Conservation (phyloP, 768 basidiomycete genomes). For the Dentipellis fragilis region DNA sequence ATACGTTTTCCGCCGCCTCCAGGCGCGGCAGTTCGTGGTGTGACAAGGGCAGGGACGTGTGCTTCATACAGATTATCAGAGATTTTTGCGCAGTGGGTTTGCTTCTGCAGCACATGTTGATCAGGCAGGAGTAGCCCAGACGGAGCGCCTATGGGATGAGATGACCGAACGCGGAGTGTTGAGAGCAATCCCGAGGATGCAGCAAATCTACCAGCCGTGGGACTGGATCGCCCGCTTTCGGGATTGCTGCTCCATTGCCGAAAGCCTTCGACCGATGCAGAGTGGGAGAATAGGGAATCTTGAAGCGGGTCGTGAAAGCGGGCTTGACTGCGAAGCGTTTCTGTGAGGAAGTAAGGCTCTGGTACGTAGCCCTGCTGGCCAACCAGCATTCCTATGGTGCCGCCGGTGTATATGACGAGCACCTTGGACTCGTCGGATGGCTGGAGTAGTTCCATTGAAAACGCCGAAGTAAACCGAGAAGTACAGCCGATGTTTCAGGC, state of each 20-base stretch:
- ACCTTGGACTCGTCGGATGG: conserved; percentile 65
- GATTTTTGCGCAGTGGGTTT: conserved; percentile 33
- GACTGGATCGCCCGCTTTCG: conserved; percentile 42
- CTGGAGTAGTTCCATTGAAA: conserved; percentile 35
- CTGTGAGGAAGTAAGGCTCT: conserved; percentile 81
- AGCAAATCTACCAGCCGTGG: conserved; percentile 13
- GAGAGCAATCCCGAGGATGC: conserved; percentile 25
- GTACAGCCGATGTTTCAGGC: not conserved
- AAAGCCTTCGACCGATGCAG: conserved; percentile 70
- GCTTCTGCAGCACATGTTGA: conserved; percentile 11
- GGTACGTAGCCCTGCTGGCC: conserved; percentile 71
- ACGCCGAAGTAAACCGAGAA: not conserved
- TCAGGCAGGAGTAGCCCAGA: conserved; percentile 23
- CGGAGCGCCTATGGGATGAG: conserved; percentile 50
- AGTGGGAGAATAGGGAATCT: conserved; percentile 78
- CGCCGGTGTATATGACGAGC: conserved; percentile 85
- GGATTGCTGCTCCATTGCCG: conserved; percentile 53
- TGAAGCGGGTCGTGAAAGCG: conserved; percentile 89
- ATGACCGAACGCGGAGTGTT: conserved; percentile 49
- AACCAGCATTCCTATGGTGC: conserved; percentile 84
- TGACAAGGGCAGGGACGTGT: conserved; percentile 65
- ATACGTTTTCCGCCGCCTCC: conserved; percentile 63
- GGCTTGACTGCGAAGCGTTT: conserved; percentile 70
- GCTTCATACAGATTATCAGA: conserved; percentile 64
- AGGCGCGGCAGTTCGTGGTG: conserved; percentile 57